A percentile compares a stretch with the other conserved stretches of the same genome.
Evolutionary conservation across 1,139 yeast genomes (phyloP).

Genomic region (Kodamaea derodonti): DNA sequence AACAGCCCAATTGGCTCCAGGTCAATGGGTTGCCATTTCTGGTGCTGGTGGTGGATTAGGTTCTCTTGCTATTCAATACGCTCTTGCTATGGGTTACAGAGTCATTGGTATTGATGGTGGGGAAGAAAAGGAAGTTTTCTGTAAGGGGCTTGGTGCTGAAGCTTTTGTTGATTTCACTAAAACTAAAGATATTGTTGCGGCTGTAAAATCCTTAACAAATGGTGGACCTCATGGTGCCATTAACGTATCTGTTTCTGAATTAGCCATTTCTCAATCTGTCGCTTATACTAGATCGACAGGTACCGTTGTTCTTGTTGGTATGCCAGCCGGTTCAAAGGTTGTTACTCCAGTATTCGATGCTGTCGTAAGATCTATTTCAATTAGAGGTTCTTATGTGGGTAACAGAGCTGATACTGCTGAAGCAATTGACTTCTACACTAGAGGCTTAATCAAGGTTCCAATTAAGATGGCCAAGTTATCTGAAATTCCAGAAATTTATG

Average conservation of each 20-base stretch:
- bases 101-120: conserved; percentile 78
- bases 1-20: conserved; percentile 61
- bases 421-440: conserved; percentile 67
- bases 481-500: conserved; percentile 56
- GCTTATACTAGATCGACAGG: conserved; percentile 71
- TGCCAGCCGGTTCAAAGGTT: conserved; percentile 69
- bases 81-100: conserved; percentile 77
- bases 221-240: conserved; percentile 70
- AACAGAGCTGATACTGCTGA: conserved; percentile 77
- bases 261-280: conserved; percentile 66
- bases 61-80: conserved; percentile 75
- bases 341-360: conserved; percentile 60
- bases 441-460: conserved; percentile 68
- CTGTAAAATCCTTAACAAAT: conserved; percentile 22
- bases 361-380: conserved; percentile 60
- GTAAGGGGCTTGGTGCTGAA: conserved; percentile 64
- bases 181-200: conserved; percentile 29
- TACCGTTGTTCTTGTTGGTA: conserved; percentile 75
- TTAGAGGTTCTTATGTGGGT: conserved; percentile 77
- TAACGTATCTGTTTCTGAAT: conserved; percentile 75
- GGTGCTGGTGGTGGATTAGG: conserved; percentile 91
- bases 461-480: conserved; percentile 63
- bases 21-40: conserved; percentile 76
- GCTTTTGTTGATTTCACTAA: conserved; percentile 60
- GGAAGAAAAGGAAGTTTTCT: conserved; percentile 55